Evolutionary conservation across 495 filamentous ascomycete genomes (phyloP).

Genomic region (Sordaria brevicollis): DNA sequence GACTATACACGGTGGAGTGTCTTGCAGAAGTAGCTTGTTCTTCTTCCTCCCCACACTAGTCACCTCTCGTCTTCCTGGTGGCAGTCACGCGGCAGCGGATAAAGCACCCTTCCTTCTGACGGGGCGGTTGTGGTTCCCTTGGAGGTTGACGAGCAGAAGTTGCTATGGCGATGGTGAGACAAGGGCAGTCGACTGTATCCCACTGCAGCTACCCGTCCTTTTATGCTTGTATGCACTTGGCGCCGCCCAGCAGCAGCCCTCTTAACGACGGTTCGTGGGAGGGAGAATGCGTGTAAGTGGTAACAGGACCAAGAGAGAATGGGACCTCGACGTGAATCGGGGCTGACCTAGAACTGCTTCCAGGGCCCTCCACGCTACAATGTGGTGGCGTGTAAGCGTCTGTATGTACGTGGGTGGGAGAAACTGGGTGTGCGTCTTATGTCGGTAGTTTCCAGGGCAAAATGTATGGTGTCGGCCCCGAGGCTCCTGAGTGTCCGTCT

Average conservation of each 20-base stretch:
- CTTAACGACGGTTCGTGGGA: background rate
- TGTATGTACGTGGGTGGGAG: background rate
- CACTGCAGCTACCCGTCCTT: constrained; percentile 25
- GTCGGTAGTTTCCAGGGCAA: background rate
- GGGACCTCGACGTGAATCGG: background rate
- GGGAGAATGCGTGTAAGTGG: background rate
- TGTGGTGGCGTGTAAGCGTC: background rate
- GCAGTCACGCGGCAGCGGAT: constrained; percentile 37
- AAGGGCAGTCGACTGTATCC: constrained; percentile 21
- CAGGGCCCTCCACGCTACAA: background rate
- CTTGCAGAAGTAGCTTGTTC: constrained; percentile 20
- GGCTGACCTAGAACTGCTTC: background rate
- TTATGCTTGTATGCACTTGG: constrained; percentile 22
- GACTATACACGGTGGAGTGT: constrained; percentile 23
- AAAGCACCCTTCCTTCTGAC: constrained; percentile 22
- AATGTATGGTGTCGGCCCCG: background rate
- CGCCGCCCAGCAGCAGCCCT: constrained; percentile 11
- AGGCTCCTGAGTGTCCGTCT: background rate
- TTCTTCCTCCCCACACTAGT: background rate
- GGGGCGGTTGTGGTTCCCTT: background rate
- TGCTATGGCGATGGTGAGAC: constrained; percentile 15
- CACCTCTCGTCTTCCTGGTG: background rate
- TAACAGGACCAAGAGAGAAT: background rate
- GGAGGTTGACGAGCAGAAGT: background rate
- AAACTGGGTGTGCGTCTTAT: background rate